Base-by-base conservation (phyloP, 1,139 yeast genomes). In the Spathaspora sp. region DNA sequence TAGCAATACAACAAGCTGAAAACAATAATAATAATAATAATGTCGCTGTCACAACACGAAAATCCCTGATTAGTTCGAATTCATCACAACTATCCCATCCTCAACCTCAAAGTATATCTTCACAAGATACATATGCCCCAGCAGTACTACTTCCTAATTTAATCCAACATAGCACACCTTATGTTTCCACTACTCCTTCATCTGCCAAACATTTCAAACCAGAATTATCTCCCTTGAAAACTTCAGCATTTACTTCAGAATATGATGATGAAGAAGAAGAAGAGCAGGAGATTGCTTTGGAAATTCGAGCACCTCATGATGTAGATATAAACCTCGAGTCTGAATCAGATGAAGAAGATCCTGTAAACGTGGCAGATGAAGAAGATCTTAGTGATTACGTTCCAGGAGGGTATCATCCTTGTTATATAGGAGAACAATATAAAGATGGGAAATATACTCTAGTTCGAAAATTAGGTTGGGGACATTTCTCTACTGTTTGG, bases 331-430 rank as follows among this genome's bases (percentile, higher is more conserved):
- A 62, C 47, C 74, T 67, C 38, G 76, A 71, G 50, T 73, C 71
- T 45, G 72, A 72, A 47, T 76, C 76, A 61, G 74, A 68, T 20
- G 74, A 68, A 2, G 61, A 55, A 2, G 64, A 61, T 9, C 65
- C 68, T 1, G 65, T 72, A 17, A 68, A 72, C 42, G 72, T 78
- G 13, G 77, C 74, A 41, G 78, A 79, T 50, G 95, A 86, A 60
- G 95, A 86, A 60, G 81, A 80, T 50, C 71, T 74, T 24, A 74
- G 76, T 42, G 96, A 89, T 60, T 89, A 89, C 63, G 76, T 81
- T 47, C 77, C 79, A 15, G 96, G 96, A 5, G 97, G 97, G 1
- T 89, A 89, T 64, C 96, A 89, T 57, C 95, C 96, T 0, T 90
- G 90, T 25, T 76, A 69, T 51, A 76, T 86, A 39, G 95, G 95